phyloP scores from a whole-genome alignment of 352 stramenopile genomes.

The Phytophthora pinifolia region DNA sequence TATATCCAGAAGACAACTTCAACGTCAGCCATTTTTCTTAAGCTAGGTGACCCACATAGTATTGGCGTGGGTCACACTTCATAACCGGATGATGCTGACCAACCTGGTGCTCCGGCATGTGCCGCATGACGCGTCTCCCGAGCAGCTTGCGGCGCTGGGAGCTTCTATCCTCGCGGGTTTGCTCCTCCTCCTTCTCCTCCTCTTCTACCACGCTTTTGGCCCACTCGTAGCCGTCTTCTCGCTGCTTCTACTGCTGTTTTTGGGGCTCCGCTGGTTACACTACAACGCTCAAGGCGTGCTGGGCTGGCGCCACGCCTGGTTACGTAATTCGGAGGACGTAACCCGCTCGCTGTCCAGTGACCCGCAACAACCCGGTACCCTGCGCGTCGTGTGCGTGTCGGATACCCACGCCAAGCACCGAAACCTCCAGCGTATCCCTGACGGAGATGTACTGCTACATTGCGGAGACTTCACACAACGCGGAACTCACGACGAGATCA shows the following conservation, averaged over 20 bases:
- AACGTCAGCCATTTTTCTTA: constrained; percentile 5
- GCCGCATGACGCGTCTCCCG: constrained; percentile 43
- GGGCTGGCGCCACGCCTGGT: constrained; percentile 45
- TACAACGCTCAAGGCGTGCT: constrained; percentile 64
- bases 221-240: constrained; percentile 14
- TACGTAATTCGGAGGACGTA: constrained; percentile 39
- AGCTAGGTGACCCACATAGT: background rate
- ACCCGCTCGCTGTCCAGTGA: constrained; percentile 33
- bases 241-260: constrained; percentile 20
- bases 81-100: constrained; percentile 23
- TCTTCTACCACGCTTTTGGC: constrained; percentile 34
- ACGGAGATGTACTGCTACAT: constrained; percentile 88
- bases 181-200: constrained; percentile 3
- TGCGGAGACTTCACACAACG: constrained; percentile 90
- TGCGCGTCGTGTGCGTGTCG: constrained; percentile 81
- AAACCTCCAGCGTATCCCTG: constrained; percentile 52
- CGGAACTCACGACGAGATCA: constrained; percentile 67
- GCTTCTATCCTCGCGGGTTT: constrained; percentile 13
- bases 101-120: constrained; percentile 35
- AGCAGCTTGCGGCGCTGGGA: constrained; percentile 25
- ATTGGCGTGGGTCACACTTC: background rate
- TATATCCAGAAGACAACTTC: background rate
- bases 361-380: constrained; percentile 49
- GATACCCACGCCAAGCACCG: constrained; percentile 80
- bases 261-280: constrained; percentile 52